These are phyloP conservation scores for Abortiporus biennis DNA, from an alignment of 1,284 basidiomycete genomes.

Conservation along the genomic window DNA sequence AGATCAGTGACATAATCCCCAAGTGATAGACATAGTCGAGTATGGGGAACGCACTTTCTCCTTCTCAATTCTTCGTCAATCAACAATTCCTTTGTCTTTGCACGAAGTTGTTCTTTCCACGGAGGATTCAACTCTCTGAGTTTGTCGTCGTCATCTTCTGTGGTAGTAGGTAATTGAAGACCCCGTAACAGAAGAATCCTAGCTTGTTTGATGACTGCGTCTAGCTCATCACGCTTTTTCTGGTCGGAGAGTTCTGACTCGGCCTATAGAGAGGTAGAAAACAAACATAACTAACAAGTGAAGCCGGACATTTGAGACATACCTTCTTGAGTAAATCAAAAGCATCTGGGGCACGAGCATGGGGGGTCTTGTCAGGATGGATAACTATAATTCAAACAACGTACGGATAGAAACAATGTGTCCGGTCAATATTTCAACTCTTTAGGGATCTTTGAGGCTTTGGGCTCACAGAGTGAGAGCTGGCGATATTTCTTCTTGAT, in stretches of 20 bases:
- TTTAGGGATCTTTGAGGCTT: conserved; percentile 3
- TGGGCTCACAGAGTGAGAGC: conserved; percentile 67
- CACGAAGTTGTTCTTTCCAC: conserved; percentile 57
- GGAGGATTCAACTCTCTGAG: conserved; percentile 52
- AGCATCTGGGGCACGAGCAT: conserved; percentile 74
- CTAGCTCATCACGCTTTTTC: conserved; percentile 69
- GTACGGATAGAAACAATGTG: no score
- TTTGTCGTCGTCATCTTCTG: conserved; percentile 47
- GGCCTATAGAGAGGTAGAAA: conserved; percentile 40
- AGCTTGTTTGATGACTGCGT: conserved; percentile 70
- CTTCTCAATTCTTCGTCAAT: conserved; percentile 79
- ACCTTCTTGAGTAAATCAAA: conserved; percentile 85
- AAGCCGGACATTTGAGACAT: no score
- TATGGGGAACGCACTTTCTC: conserved; percentile 51
- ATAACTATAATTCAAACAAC: conserved; percentile 58
- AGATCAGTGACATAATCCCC: neutral
- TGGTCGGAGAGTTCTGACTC: conserved; percentile 74
- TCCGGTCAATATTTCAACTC: no score
- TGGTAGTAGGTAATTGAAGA: conserved; percentile 51
- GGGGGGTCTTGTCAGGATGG: conserved; percentile 80
- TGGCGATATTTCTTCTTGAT: conserved; percentile 80
- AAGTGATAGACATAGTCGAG: conserved; percentile 4
- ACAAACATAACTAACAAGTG: no score
- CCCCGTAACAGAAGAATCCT: conserved; percentile 55
- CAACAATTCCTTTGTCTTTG: conserved; percentile 69